Conservation (phyloP, 768 basidiomycete genomes). For the Mycena leptocephala region DNA sequence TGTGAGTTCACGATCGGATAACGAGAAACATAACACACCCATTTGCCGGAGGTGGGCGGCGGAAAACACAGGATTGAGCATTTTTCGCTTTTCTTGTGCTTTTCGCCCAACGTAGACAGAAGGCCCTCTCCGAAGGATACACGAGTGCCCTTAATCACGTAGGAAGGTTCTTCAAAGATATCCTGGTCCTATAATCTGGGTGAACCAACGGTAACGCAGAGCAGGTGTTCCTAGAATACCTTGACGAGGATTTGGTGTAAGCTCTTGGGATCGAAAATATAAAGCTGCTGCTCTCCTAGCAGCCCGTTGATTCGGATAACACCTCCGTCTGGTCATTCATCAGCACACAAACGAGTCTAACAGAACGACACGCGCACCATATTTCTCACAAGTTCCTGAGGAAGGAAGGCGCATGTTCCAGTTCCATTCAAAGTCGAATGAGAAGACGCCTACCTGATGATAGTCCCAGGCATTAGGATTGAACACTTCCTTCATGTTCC, state of each 20-base stretch:
- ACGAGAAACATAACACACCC: constrained; percentile 39
- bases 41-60: constrained; percentile 57
- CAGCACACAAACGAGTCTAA: constrained; percentile 8
- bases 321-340: constrained; percentile 27
- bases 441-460: background rate
- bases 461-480: constrained; percentile 18
- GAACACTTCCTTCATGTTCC: constrained; percentile 14
- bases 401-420: no score
- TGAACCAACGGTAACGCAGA: background rate
- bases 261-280: constrained; percentile 53
- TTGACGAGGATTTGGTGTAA: constrained; percentile 56
- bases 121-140: constrained; percentile 38
- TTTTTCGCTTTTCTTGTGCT: constrained; percentile 60
- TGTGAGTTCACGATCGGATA: background rate
- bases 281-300: constrained; percentile 44
- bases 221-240: background rate
- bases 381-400: background rate
- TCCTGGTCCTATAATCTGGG: constrained; percentile 48
- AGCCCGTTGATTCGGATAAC: constrained; percentile 26
- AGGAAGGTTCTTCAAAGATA: constrained; percentile 47
- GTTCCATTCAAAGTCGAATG: no score
- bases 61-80: constrained; percentile 64
- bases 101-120: constrained; percentile 46
- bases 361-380: background rate
- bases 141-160: constrained; percentile 32